These are phyloP conservation scores for Fomes fomentarius DNA, from an alignment of 1,284 basidiomycete species.

Conservation along the genomic window DNA sequence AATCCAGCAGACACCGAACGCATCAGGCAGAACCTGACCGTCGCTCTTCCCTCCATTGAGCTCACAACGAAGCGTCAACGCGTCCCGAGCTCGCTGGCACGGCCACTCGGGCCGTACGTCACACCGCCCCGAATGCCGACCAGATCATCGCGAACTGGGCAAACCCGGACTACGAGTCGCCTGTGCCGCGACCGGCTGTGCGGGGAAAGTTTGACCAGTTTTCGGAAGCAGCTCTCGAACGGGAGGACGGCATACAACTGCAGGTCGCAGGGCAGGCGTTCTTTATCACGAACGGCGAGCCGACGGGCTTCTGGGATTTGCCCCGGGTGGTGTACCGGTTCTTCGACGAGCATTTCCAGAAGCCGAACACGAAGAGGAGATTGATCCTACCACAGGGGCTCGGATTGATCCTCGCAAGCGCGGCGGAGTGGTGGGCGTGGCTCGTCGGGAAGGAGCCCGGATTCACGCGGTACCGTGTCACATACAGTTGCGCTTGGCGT, in stretches of 20 bases:
- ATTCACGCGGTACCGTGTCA: slow-evolving; percentile 89
- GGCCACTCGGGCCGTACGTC: slow-evolving; percentile 81
- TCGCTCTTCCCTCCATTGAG: slow-evolving; percentile 66
- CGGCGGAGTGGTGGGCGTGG: slow-evolving; percentile 79
- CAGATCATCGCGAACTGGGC: slow-evolving; percentile 65
- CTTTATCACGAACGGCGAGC: slow-evolving; percentile 98
- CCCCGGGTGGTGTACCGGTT: slow-evolving; percentile 84
- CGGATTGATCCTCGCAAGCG: slow-evolving; percentile 72
- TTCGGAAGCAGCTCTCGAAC: slow-evolving; percentile 55
- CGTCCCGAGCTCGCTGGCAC: slow-evolving; percentile 77
- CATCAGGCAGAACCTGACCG: slow-evolving; percentile 40
- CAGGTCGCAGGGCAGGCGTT: slow-evolving; percentile 93
- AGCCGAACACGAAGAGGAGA: slow-evolving; percentile 30
- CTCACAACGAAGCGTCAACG: slow-evolving; percentile 63
- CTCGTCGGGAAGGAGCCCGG: slow-evolving; percentile 82
- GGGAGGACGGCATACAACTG: slow-evolving; percentile 54
- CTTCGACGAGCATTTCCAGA: slow-evolving; percentile 56
- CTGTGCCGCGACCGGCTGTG: slow-evolving; percentile 59
- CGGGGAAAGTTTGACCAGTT: slow-evolving; percentile 80
- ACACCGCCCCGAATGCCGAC: slow-evolving; percentile 61
- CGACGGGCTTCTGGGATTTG: slow-evolving; percentile 97
- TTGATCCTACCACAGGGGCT: slow-evolving; percentile 63
- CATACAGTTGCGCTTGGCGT: slow-evolving; percentile 72
- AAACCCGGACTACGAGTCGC: slow-evolving; percentile 47
- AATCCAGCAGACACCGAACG: slow-evolving; percentile 46